Base-by-base conservation (phyloP, 2,329 filamentous ascomycete genomes). In the Monosporascus sp. region DNA sequence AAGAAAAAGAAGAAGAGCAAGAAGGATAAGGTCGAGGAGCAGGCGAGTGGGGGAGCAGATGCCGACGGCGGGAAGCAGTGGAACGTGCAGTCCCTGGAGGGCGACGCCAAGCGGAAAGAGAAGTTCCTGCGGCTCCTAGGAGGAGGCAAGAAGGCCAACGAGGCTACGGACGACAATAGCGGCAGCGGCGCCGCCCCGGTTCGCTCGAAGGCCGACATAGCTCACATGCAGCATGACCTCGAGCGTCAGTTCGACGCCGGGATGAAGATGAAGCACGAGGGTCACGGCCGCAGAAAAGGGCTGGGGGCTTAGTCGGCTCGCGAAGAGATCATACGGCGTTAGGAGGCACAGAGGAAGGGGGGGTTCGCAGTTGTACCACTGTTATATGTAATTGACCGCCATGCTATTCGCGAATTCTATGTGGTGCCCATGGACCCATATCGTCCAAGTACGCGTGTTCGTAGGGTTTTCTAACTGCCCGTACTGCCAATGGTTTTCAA, bases 91-190 rank as follows among this genome's bases (percentile, higher is more conserved):
- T 74, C 70, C 37, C 71, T 85, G 37, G 75, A 74, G 40, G 81
- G 81, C 35, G 79, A 76, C 22, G 60, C 70, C 18, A 70, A 71
- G 48, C 73, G 81, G 14, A 78, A 82, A 60, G 69, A 71, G 55
- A 85, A 85, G 68, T 84, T 83, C 56, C 66, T 84, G 61, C 73
- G 78, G 35, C 75, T 85, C 1, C 71, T 85, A 4, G 81, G 81
- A 20, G 79, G 76, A 20, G 79, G 76, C 56, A 81, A 78, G 65
- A 69, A 69, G 24, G 69, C 71, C 20, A 66, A 64, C 31, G 63
- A 58, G 7, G 53, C 61, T 0, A 51, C 60, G 2, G 55, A 44
- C 41, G 17, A 15, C 11, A 20, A 44, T 11, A 44, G 58, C 3
- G 43, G 57, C 37, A 38, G 28, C 37, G 52, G 60, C 14, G 40